These are phyloP conservation scores for Elsinoe fawcettii DNA, from an alignment of 2,329 filamentous ascomycete species.

Conservation along the genomic window DNA sequence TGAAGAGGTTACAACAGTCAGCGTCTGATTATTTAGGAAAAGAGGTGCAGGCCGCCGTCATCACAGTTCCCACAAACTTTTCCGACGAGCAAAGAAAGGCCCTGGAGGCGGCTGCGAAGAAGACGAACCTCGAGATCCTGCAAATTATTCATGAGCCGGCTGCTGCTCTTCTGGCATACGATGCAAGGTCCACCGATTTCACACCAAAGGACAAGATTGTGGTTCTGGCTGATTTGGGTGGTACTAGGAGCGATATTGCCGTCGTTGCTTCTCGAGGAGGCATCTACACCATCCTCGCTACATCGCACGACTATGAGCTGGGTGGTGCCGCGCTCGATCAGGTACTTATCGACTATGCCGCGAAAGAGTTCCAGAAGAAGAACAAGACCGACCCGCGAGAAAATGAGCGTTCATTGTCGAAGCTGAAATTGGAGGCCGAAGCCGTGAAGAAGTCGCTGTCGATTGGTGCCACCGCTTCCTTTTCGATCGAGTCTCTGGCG, in stretches of 20 bases:
- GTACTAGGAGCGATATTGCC: slow-evolving; percentile 83
- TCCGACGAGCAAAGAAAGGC: slow-evolving; percentile 77
- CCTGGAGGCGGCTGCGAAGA: slow-evolving; percentile 67
- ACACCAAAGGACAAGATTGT: slow-evolving; percentile 75
- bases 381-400: slow-evolving; percentile 80
- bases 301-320: slow-evolving; percentile 91
- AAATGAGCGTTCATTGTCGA: slow-evolving; percentile 74
- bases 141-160: slow-evolving; percentile 91
- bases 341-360: slow-evolving; percentile 89
- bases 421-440: slow-evolving; percentile 87
- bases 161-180: slow-evolving; percentile 81
- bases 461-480: slow-evolving; percentile 77
- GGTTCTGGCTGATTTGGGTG: slow-evolving; percentile 86
- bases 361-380: slow-evolving; percentile 99
- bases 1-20: slow-evolving; percentile 71
- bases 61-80: slow-evolving; percentile 93
- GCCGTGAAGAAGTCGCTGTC: slow-evolving; percentile 86
- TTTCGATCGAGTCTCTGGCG: slow-evolving; percentile 85
- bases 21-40: slow-evolving; percentile 91
- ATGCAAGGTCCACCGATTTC: slow-evolving; percentile 66
- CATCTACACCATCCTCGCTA: slow-evolving; percentile 92
- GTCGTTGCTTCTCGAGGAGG: slow-evolving; percentile 86
- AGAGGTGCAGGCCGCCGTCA: slow-evolving; percentile 86
- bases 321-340: slow-evolving; percentile 80
- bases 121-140: slow-evolving; percentile 77